Evolutionary conservation across 352 stramenopile species (phyloP).

Genomic region (Pythium diclinum): DNA sequence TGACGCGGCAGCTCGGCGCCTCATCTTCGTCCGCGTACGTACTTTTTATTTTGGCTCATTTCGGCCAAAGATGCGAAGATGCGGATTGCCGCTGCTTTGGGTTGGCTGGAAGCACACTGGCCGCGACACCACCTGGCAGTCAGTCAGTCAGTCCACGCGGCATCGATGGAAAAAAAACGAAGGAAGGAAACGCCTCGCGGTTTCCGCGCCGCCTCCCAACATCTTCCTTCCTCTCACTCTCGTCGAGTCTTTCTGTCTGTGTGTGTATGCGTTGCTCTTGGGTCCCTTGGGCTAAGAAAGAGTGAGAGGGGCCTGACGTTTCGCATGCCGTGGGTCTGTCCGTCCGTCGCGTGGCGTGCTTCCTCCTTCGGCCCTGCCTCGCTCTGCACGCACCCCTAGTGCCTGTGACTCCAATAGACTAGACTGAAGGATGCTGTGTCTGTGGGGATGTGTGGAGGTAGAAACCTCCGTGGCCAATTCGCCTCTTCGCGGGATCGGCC

Average conservation of each 20-base stretch:
- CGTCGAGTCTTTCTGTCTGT: too few species aligned
- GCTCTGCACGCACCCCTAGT: conserved; percentile 16
- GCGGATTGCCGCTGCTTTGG: neutral
- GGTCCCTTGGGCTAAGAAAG: neutral
- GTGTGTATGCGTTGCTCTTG: too few species aligned
- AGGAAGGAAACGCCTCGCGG: conserved; percentile 20
- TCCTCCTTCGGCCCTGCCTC: neutral
- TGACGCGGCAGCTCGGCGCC: neutral
- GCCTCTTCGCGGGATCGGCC: conserved; percentile 17
- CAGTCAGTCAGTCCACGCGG: conserved; percentile 21
- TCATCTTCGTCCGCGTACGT: neutral
- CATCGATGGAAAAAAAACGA: conserved; percentile 9
- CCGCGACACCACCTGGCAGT: conserved; percentile 1
- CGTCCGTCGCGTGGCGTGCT: conserved; percentile 8
- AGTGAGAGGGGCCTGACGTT: conserved; percentile 3
- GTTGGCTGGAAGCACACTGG: neutral
- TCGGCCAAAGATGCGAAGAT: neutral
- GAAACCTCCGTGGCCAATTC: conserved; percentile 24
- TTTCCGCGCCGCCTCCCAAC: conserved; percentile 15
- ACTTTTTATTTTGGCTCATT: neutral
- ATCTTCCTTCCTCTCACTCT: neutral
- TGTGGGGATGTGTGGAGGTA: neutral
- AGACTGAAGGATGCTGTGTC: neutral
- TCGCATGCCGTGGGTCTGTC: neutral
- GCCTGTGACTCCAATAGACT: neutral